phyloP scores from a whole-genome alignment of 495 filamentous ascomycete species.

The Penicillium turbatum region DNA sequence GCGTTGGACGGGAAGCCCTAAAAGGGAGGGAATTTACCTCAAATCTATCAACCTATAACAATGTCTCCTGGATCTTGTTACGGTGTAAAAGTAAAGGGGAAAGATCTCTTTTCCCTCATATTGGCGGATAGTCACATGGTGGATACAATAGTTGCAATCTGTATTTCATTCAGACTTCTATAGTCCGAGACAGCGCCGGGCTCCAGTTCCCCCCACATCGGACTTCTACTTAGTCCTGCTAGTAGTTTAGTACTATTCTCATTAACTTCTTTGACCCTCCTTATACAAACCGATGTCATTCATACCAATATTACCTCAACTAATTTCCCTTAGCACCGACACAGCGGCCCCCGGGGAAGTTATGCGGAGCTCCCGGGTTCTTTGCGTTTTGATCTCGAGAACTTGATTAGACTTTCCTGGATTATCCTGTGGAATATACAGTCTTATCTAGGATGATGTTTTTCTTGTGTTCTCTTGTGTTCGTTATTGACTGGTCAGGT shows the following conservation, averaged over 20 bases:
- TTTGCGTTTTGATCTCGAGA: conserved; percentile 24
- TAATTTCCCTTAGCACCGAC: conserved; percentile 23
- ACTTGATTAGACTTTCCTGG: conserved; percentile 10
- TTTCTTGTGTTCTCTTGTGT: not conserved
- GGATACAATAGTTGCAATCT: conserved; percentile 12
- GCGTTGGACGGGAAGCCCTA: conserved; percentile 13
- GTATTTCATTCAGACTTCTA: conserved; percentile 25
- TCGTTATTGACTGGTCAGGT: conserved; percentile 14
- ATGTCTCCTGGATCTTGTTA: not conserved
- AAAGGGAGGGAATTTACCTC: not conserved
- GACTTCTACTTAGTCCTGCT: conserved; percentile 12
- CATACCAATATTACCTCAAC: conserved; percentile 8
- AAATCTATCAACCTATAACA: conserved; percentile 3
- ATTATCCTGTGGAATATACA: not conserved
- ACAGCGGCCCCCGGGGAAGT: conserved; percentile 30
- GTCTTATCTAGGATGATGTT: conserved; percentile 1
- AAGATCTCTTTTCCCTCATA: not conserved
- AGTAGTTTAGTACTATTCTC: conserved; percentile 6
- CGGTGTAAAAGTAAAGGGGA: conserved; percentile 2
- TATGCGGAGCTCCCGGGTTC: conserved; percentile 31
- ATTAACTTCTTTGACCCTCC: not conserved
- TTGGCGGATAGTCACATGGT: not conserved
- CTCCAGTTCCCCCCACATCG: conserved; percentile 28
- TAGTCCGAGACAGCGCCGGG: conserved; percentile 19
- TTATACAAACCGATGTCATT: conserved; percentile 6